Base-by-base conservation (phyloP, 108 stramenopile species). In the Cylindrotheca fusiformis region DNA sequence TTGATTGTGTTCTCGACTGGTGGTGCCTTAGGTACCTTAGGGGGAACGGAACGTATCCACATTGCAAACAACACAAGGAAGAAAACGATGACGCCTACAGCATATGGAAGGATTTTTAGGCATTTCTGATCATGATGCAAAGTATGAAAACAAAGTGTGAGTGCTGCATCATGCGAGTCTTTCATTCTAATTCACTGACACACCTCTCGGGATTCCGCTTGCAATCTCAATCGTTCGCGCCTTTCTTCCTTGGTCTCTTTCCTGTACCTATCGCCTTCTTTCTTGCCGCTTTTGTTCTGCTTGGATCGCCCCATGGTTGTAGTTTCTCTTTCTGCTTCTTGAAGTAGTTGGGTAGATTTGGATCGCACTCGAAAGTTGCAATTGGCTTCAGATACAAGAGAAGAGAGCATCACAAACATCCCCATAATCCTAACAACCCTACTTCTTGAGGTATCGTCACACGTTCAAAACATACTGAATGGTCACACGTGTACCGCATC, bases 21-120 rank as follows among this genome's bases (percentile, higher is more conserved):
- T 12, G 58, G 32, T 22, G 33, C 29, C 14, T 27, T 21, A 44
- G 51, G 28, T 22, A 8, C 27, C 59, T 46, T 60, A 19, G 72
- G 72, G 17, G 72, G 72, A 4, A 74, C 72, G 10, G 74, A 68
- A 17, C 67, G 50, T 0, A 75, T 67, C 18, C 51, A 75, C 3
- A 75, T 18, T 32, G 74, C 67, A 32, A 75, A 75, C 19, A 24
- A 30, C 28, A 75, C 23, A 66, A 75, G 31, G 26, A 54, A 46
- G 0, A 63, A 14, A 30, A 68, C 4, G 1, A 75, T 25, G 32
- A 57, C 21, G 5, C 67, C 74, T 21, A 59, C 74, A 28, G 47
- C 55, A 26, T 32, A 55, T 8, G 74, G 74, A 4, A 75, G 45
- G 12, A 52, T 28, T 53, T 60, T 73, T 2, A 67, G 29, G 33